Evolutionary conservation across 306 rosid species (phyloP).

Genomic region (Castanea crenata): DNA sequence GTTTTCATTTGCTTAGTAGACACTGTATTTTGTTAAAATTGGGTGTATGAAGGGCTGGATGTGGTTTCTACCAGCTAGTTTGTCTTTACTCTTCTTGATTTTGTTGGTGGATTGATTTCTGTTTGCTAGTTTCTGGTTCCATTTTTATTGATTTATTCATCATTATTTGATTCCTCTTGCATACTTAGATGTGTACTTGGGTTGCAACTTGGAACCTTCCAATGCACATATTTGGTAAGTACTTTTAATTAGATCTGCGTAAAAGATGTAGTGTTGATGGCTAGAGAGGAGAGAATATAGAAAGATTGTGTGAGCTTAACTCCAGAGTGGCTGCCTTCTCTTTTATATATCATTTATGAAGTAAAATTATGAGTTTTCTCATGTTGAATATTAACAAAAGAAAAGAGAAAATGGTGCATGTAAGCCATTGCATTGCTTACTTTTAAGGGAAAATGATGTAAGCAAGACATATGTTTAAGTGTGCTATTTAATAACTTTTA

Average conservation of each 20-base stretch:
- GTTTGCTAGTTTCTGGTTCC: neutral
- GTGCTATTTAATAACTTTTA: no score
- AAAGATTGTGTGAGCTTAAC: no score
- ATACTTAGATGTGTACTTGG: neutral
- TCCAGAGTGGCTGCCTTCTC: no score
- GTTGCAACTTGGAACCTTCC: neutral
- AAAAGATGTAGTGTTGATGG: neutral
- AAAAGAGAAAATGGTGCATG: no score
- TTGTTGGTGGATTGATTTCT: neutral
- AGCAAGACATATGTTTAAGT: no score
- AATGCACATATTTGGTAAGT: neutral
- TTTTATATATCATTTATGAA: no score
- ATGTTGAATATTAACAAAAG: neutral
- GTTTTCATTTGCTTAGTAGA: neutral
- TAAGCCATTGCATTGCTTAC: no score
- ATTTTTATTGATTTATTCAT: neutral
- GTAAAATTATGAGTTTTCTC: no score
- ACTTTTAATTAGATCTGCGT: neutral
- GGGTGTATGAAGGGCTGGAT: neutral
- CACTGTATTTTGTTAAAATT: neutral
- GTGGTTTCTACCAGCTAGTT: neutral
- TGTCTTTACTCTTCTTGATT: neutral
- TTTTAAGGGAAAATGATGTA: no score
- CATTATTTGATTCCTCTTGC: neutral
- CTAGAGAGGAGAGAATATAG: no score